A percentile compares a stretch with the other conserved stretches of the same genome.
These are phyloP conservation scores for Annulohypoxylon nitens DNA, from an alignment of 495 filamentous ascomycete genomes.

Conservation along the genomic window DNA sequence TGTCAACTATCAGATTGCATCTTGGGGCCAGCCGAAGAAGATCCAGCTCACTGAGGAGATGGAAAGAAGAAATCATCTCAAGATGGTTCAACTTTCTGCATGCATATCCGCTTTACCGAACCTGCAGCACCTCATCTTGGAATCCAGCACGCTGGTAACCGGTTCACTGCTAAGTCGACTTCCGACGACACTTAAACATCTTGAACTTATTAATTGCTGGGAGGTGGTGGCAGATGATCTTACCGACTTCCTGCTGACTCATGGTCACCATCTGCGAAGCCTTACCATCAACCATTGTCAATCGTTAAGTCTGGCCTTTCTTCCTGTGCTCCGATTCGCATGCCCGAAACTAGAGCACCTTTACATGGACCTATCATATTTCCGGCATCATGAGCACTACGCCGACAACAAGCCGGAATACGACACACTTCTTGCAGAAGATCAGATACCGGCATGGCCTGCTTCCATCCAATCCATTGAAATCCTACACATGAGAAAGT, in stretches of 20 bases:
- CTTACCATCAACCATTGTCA: constrained; percentile 82
- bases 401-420: constrained; percentile 79
- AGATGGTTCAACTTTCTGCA: constrained; percentile 65
- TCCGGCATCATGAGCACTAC: constrained; percentile 63
- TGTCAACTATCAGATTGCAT: constrained; percentile 71
- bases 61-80: constrained; percentile 48
- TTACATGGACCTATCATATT: constrained; percentile 79
- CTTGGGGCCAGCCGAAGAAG: constrained; percentile 50
- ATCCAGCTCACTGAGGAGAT: constrained; percentile 44
- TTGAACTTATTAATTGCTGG: constrained; percentile 82
- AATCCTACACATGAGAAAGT: constrained; percentile 79
- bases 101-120: constrained; percentile 71
- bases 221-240: constrained; percentile 72
- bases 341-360: constrained; percentile 78
- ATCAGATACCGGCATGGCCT: constrained; percentile 82
- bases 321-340: constrained; percentile 67
- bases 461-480: constrained; percentile 74
- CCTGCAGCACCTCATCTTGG: constrained; percentile 73
- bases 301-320: constrained; percentile 78
- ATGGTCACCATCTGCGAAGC: constrained; percentile 71
- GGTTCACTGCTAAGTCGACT: constrained; percentile 70
- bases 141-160: constrained; percentile 74
- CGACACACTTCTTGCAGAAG: constrained; percentile 67
- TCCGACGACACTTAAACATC: constrained; percentile 70
- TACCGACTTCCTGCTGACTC: constrained; percentile 68